Evolutionary conservation across 805 yeast species (phyloP), one percentile per base, ranked within the genome.

Genomic region (Yarrowia sp.): DNA sequence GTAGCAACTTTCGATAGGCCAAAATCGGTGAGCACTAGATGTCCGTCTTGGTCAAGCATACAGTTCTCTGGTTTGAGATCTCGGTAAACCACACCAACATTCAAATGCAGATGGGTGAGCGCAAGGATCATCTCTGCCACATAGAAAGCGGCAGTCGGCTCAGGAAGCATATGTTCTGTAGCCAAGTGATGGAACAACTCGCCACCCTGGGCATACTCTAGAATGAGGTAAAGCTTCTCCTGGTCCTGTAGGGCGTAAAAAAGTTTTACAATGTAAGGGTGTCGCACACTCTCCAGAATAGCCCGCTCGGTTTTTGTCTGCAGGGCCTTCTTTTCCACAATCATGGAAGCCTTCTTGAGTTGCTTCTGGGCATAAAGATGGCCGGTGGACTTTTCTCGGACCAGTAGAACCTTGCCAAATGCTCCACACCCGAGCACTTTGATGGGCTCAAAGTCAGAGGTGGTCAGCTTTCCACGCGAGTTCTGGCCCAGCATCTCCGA

Each of bases 41-140:
- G 95, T 0, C 97, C 97, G n/a, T 79, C 74, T 2, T 84, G 78
- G 71, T 90, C 90, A 42, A 91, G 78, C 70, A 92, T 78, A 71
- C 96, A 92, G 71, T 91, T 91, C 74, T 91, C 97, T 5, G 97
- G 97, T 74, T 91, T 91, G 68, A 91, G 78, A 73, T 91, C 97
- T 45, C 97, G 82, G 71, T 91, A 92, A 4, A 91, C 92, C 18
- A 91, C 87, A 13, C 97, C 97, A 17, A 87, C 81, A 48, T 80
- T 80, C 6, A 71, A 64, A 73, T 91, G 97, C 31, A 91, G 78
- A 74, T 92, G 96, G 57, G 81, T 77, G 44, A 91, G 75, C 0
- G 96, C 96, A 53, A 88, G 80, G 5, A 90, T 85, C 77, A 90
- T 86, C 71, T 91, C 95, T 0, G 95, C 96, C 3, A 86, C 81